Conservation (phyloP, 352 stramenopile species). For the Phytophthora pseudosyringae region DNA sequence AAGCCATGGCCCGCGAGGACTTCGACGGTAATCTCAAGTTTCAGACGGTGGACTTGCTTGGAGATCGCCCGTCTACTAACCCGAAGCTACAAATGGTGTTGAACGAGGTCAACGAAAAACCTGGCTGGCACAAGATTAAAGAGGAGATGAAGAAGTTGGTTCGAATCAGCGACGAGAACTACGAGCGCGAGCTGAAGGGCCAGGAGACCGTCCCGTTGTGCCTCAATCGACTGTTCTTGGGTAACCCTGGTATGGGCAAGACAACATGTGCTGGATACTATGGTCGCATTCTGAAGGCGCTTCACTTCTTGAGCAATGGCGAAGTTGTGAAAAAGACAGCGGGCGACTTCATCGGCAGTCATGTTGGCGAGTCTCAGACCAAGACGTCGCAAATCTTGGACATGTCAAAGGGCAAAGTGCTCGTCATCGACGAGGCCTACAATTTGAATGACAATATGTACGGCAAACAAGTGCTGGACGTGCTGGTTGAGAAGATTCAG, state of each 20-base stretch:
- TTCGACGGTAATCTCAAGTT: constrained; percentile 65
- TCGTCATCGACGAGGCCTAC: constrained; percentile 96
- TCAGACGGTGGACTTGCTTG: constrained; percentile 75
- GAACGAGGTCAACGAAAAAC: constrained; percentile 73
- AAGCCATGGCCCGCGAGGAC: constrained; percentile 74
- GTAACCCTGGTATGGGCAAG: constrained; percentile 93
- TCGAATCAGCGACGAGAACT: constrained; percentile 79
- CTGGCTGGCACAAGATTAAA: constrained; percentile 84
- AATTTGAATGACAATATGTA: constrained; percentile 79
- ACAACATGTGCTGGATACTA: constrained; percentile 92
- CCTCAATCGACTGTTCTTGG: constrained; percentile 91
- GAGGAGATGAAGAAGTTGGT: constrained; percentile 74
- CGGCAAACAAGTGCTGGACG: constrained; percentile 83
- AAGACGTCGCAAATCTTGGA: constrained; percentile 90
- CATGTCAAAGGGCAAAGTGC: constrained; percentile 85
- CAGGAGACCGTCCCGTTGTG: constrained; percentile 62
- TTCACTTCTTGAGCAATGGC: constrained; percentile 91
- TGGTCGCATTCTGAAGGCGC: constrained; percentile 83
- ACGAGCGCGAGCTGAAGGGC: constrained; percentile 79
- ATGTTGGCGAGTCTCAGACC: constrained; percentile 87
- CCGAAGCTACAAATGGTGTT: constrained; percentile 64
- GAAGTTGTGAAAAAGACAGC: constrained; percentile 90
- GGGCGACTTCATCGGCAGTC: constrained; percentile 83
- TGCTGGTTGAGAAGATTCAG: constrained; percentile 93
- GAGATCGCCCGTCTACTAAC: constrained; percentile 79